These are phyloP conservation scores for Colletotrichum sp. DNA, from an alignment of 2,329 filamentous ascomycete species.

Conservation along the genomic window DNA sequence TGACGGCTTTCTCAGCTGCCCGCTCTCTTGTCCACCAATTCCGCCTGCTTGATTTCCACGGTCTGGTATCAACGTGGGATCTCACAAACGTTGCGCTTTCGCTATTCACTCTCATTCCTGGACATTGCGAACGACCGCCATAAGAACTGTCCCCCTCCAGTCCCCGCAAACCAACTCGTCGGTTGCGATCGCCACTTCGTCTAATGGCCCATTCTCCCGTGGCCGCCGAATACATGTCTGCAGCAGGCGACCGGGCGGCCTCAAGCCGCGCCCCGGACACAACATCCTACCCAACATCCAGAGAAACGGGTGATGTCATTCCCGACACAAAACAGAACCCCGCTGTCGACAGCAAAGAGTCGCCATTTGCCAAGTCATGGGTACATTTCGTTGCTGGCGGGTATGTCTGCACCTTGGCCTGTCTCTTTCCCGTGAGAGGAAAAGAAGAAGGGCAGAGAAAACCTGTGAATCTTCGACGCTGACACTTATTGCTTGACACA, in stretches of 20 bases:
- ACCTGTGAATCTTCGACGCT: neutral
- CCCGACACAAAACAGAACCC: slow-evolving; percentile 43
- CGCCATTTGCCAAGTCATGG: slow-evolving; percentile 78
- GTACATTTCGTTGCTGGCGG: slow-evolving; percentile 91
- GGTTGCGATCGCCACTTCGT: neutral
- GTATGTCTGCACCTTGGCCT: slow-evolving; percentile 53
- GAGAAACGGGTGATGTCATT: slow-evolving; percentile 64
- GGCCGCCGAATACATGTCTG: slow-evolving; percentile 30
- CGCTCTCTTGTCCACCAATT: neutral
- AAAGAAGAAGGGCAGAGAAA: neutral
- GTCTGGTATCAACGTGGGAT: neutral
- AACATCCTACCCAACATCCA: slow-evolving; percentile 41
- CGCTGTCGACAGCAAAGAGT: slow-evolving; percentile 35
- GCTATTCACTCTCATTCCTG: neutral
- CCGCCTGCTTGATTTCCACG: neutral
- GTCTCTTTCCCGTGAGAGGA: neutral
- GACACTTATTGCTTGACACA: slow-evolving; percentile 37
- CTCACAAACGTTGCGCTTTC: neutral
- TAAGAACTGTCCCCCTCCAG: neutral
- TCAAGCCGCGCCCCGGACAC: slow-evolving; percentile 12
- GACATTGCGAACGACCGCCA: neutral
- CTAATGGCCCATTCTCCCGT: slow-evolving; percentile 37
- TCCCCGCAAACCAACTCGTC: neutral
- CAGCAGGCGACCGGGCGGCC: slow-evolving; percentile 32
- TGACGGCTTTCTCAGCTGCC: neutral